Base-by-base conservation (phyloP, 2,329 filamentous ascomycete genomes). In the Fusarium domesticum region DNA sequence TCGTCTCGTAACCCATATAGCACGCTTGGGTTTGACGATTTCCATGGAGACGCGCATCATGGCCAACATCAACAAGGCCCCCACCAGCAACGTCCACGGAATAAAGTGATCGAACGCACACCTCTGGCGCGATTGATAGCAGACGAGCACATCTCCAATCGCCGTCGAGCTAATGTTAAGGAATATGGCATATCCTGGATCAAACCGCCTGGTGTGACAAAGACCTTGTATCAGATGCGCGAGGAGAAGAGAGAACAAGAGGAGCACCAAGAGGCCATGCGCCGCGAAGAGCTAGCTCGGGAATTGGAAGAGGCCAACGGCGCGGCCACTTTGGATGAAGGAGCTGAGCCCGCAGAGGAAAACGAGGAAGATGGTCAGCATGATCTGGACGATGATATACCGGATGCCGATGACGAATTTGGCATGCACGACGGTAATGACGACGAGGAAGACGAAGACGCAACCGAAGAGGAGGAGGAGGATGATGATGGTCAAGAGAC, bases 131-230 rank as follows among this genome's bases (percentile, higher is more conserved):
- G 84, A 2, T 79, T 96, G 10, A 75, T 80, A 18, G 71, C 81
- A 33, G 92, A 96, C 63, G 93, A 97, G 70, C 78, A 83, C 48
- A 78, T 83, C 45, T 77, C 95, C 53, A 80, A 84, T 42, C 78
- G 85, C 7, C 88, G 92, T 36, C 89, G 91, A 60, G 71, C 81
- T 37, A 89, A 92, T 54, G 85, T 97, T 20, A 81, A 86, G 37
- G 87, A 90, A 60, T 96, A 95, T 63, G 93, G 93, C 48, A 87
- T 84, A 54, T 80, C 80, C 35, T 98, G 93, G 93, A 84, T 98
- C 43, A 87, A 86, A 46, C 93, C 93, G 0, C 90, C 89, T 0
- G 93, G 92, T 6, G 78, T 96, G 43, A 67, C 82, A 45, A 98
- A 97, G 74, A 96, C 92, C 1, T 81, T 96, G 47, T 85, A 95